Evolutionary conservation across 257 asterid species (phyloP).

Genomic region (Solanum ossicruentum): DNA sequence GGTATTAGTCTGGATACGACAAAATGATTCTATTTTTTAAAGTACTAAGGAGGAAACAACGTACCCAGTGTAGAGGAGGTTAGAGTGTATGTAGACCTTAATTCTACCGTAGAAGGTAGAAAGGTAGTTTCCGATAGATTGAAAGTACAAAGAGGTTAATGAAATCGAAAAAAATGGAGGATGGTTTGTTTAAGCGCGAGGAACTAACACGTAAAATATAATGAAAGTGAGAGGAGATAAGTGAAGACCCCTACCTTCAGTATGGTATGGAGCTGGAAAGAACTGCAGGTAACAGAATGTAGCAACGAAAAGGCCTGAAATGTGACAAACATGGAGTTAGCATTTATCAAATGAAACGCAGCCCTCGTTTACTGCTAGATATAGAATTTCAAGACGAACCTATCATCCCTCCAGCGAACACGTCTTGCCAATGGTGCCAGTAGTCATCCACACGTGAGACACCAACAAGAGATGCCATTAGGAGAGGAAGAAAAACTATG

Average conservation of each 20-base stretch:
- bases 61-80: too few relatives aligned
- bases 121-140: too few relatives aligned
- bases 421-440: conserved; percentile 98
- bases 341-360: background rate
- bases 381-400: conserved; percentile 25
- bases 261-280: conserved; percentile 72
- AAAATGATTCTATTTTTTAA: background rate
- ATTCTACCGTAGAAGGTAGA: too few relatives aligned
- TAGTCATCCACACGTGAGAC: conserved; percentile 92
- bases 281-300: conserved; percentile 77
- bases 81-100: too few relatives aligned
- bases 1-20: background rate
- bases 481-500: conserved; percentile 57
- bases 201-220: background rate
- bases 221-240: background rate
- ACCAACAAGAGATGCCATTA: conserved; percentile 67
- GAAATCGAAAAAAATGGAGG: background rate
- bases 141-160: background rate
- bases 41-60: background rate
- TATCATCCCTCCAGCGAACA: conserved; percentile 71
- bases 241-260: conserved; percentile 26
- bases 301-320: conserved; percentile 55
- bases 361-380: background rate
- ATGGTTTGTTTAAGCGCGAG: background rate
- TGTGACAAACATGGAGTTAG: background rate